These are phyloP conservation scores for Chlamydomonas sphaeroides DNA, from an alignment of 139 green algal genomes.

Conservation along the genomic window DNA sequence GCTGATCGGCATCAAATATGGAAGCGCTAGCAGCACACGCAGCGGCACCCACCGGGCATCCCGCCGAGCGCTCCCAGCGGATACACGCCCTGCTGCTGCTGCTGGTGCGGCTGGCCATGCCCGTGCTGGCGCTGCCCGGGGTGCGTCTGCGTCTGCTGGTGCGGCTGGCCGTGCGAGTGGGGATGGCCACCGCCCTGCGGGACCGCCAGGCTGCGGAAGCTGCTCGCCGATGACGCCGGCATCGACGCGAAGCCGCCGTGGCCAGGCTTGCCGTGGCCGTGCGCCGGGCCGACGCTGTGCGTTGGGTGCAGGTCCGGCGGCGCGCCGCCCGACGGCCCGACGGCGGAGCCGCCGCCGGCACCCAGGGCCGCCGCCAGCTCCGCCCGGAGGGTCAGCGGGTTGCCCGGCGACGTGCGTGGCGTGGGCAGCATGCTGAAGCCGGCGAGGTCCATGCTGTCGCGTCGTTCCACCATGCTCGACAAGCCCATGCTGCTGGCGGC, in stretches of 20 bases:
- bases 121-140: neutral
- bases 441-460: neutral
- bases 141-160: neutral
- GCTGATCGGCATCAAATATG: too few relatives aligned
- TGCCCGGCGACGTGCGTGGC: neutral
- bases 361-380: neutral
- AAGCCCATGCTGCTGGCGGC: neutral
- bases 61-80: too few relatives aligned
- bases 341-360: neutral
- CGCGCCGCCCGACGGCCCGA: too few relatives aligned
- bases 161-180: neutral
- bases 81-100: neutral
- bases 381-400: neutral
- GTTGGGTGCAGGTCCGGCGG: too few relatives aligned
- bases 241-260: neutral
- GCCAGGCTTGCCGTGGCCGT: too few relatives aligned
- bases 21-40: too few relatives aligned
- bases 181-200: too few relatives aligned
- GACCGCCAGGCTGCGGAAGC: too few relatives aligned
- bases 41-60: too few relatives aligned
- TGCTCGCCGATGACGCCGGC: too few relatives aligned
- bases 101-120: neutral
- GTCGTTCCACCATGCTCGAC: neutral
- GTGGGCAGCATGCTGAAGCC: neutral
- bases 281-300: too few relatives aligned